Conservation (phyloP, 2,329 filamentous ascomycete genomes). For the Colletotrichum tropicale region DNA sequence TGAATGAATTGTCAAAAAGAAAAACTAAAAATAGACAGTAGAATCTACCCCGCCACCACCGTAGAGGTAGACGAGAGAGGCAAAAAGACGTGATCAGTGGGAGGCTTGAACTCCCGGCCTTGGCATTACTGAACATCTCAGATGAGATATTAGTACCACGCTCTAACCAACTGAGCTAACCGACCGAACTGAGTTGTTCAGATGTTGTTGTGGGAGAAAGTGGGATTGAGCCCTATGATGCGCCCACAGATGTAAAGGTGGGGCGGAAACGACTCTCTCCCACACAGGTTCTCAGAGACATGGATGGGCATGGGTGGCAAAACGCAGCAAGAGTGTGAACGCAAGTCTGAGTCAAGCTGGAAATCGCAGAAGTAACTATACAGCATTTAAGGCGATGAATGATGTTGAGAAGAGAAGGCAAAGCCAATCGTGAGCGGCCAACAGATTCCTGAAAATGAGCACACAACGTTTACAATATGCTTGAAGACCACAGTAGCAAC, state of each 20-base stretch:
- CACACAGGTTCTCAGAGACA: background rate
- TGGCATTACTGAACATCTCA: conserved; percentile 11
- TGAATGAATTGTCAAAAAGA: background rate
- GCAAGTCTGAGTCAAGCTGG: background rate
- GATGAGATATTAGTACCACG: conserved; percentile 19
- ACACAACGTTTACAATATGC: too few relatives aligned
- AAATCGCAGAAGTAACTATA: too few relatives aligned
- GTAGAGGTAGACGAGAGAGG: background rate
- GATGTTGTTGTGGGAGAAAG: background rate
- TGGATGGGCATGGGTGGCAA: background rate
- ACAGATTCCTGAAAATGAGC: too few relatives aligned
- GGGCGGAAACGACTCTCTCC: background rate
- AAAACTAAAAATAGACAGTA: background rate
- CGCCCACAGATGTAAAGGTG: background rate
- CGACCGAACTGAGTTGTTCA: background rate
- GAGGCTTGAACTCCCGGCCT: conserved; percentile 19
- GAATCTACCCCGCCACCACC: background rate
- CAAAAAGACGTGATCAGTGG: conserved; percentile 13
- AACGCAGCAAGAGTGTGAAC: background rate
- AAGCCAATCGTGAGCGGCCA: too few relatives aligned
- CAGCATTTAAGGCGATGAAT: too few relatives aligned
- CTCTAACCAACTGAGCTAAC: conserved; percentile 21
- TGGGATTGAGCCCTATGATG: background rate
- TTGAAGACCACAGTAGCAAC: too few relatives aligned
- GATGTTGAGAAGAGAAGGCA: too few relatives aligned